Percentiles rank a stretch among this genome's conserved stretches.
These are phyloP conservation scores for Grifola frondosa DNA, from an alignment of 1,284 basidiomycete species.

Conservation along the genomic window DNA sequence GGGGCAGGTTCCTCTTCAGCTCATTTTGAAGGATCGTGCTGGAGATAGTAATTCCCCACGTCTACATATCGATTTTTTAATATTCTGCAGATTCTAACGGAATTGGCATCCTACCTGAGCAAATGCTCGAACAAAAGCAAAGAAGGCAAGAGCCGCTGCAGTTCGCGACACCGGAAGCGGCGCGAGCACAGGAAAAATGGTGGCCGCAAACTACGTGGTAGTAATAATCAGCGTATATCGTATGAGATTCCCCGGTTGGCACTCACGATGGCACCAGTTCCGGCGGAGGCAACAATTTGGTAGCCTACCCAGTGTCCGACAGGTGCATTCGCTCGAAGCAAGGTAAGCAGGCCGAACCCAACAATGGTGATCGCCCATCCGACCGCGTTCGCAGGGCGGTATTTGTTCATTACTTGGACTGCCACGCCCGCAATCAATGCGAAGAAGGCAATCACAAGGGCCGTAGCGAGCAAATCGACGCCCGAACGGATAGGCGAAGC, in stretches of 20 bases:
- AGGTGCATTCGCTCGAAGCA: conserved; percentile 26
- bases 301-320: conserved; percentile 34
- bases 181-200: conserved; percentile 36
- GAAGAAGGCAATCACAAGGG: conserved; percentile 23
- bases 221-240: neutral
- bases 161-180: conserved; percentile 30
- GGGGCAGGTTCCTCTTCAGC: conserved; percentile 25
- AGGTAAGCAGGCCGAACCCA: conserved; percentile 29
- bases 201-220: conserved; percentile 19
- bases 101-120: no score
- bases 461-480: conserved; percentile 25
- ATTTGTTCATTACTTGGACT: conserved; percentile 21
- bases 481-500: conserved; percentile 24
- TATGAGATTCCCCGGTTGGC: no score
- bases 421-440: conserved; percentile 24
- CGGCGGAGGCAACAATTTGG: conserved; percentile 27
- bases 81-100: no score
- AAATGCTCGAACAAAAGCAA: conserved; percentile 32
- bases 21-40: conserved; percentile 32
- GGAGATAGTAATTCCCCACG: conserved; percentile 32
- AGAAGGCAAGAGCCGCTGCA: conserved; percentile 33
- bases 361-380: conserved; percentile 31
- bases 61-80: no score
- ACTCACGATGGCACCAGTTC: conserved; percentile 29
- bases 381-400: conserved; percentile 24